These are phyloP conservation scores for Mrakiaceae sp. DNA, from an alignment of 1,284 basidiomycete species.

Conservation along the genomic window DNA sequence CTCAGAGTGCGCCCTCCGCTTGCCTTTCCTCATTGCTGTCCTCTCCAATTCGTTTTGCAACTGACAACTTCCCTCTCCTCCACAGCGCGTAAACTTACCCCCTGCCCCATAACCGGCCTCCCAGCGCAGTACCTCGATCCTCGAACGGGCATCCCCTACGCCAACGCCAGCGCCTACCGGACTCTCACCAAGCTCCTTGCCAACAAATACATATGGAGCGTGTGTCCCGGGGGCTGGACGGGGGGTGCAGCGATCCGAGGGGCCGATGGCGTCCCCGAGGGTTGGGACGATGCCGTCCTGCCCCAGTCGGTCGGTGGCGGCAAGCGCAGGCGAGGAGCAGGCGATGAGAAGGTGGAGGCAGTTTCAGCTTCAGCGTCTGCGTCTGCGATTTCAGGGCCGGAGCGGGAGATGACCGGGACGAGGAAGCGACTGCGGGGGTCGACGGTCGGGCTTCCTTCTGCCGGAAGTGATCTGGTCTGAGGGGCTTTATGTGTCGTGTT, in stretches of 20 bases:
- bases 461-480: neutral
- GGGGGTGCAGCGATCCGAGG: slow-evolving; percentile 28
- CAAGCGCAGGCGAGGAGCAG: neutral
- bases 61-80: neutral
- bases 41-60: neutral
- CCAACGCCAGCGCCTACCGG: slow-evolving; percentile 32
- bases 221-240: slow-evolving; percentile 25
- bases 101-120: slow-evolving; percentile 39
- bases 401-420: neutral
- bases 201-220: slow-evolving; percentile 26
- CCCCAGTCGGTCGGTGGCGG: neutral
- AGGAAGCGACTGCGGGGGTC: neutral
- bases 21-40: neutral
- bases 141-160: slow-evolving; percentile 35
- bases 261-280: slow-evolving; percentile 18
- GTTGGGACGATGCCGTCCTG: neutral
- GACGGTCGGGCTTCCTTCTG: neutral
- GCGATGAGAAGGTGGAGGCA: neutral
- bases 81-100: neutral
- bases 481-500: neutral
- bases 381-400: slow-evolving; percentile 2
- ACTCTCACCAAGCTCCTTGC: slow-evolving; percentile 28
- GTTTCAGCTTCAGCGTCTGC: neutral
- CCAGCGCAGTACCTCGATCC: slow-evolving; percentile 40
- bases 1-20: slow-evolving; percentile 29